Conservation (phyloP, 352 stramenopile genomes). For the Porosira glacialis region DNA sequence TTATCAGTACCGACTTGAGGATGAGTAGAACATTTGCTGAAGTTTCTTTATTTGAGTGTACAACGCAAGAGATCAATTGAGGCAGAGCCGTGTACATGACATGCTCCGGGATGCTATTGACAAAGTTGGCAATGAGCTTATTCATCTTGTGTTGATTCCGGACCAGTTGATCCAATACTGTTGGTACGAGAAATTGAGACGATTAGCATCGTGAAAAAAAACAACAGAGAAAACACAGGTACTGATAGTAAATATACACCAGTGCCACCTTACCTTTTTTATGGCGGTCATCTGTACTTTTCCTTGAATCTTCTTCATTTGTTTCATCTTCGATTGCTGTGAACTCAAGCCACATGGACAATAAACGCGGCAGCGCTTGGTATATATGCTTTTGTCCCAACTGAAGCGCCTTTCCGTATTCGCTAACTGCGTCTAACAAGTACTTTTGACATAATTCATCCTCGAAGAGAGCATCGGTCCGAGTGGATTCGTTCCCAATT, state of each 20-base stretch:
- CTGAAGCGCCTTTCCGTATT: constrained; percentile 86
- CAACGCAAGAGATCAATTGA: constrained; percentile 93
- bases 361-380: constrained; percentile 92
- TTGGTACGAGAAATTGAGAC: no score
- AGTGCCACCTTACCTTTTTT: constrained; percentile 20
- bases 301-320: constrained; percentile 4
- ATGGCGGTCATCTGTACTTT: constrained; percentile 14
- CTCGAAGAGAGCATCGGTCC: constrained; percentile 39
- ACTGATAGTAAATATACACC: background rate
- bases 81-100: constrained; percentile 97
- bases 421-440: constrained; percentile 88
- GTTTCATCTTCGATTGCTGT: constrained; percentile 66
- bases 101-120: constrained; percentile 80
- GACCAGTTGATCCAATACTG: constrained; percentile 22
- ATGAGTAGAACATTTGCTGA: constrained; percentile 89
- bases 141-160: constrained; percentile 49
- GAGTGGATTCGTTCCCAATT: no score
- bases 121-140: constrained; percentile 46
- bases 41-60: constrained; percentile 68
- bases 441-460: constrained; percentile 80
- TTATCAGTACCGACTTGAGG: constrained; percentile 87
- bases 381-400: constrained; percentile 93
- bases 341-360: constrained; percentile 97
- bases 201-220: constrained; percentile 2
- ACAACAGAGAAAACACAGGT: constrained; percentile 1